A percentile compares a stretch with the other conserved stretches of the same genome.
phyloP scores from a whole-genome alignment of 192 early-diverging fungal species.

The Dispira parvispora region DNA sequence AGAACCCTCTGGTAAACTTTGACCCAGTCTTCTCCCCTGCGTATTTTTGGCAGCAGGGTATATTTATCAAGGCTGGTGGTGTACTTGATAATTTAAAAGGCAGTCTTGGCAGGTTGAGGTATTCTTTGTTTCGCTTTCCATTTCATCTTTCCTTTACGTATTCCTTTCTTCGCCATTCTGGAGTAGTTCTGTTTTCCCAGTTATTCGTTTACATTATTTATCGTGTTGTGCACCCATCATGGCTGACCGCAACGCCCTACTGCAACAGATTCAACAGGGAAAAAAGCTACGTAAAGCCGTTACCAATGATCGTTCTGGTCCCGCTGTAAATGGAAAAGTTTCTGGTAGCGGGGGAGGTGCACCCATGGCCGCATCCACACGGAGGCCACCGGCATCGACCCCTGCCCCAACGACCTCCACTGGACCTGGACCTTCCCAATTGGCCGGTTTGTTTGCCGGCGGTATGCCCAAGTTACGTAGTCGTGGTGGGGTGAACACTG shows the following conservation, averaged over 20 bases:
- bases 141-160: too few relatives aligned
- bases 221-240: slow-evolving; percentile 8
- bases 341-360: slow-evolving; percentile 27
- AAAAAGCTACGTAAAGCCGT: slow-evolving; percentile 42
- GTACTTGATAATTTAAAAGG: too few relatives aligned
- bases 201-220: too few relatives aligned
- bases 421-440: slow-evolving; percentile 6
- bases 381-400: slow-evolving; percentile 14
- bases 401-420: slow-evolving; percentile 12
- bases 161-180: too few relatives aligned
- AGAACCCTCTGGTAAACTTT: too few relatives aligned
- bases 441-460: slow-evolving; percentile 44
- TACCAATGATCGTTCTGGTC: slow-evolving; percentile 57
- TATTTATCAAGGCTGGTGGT: too few relatives aligned
- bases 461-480: slow-evolving; percentile 54
- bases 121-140: too few relatives aligned
- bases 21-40: too few relatives aligned
- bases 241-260: slow-evolving; percentile 34
- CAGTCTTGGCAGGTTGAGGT: too few relatives aligned
- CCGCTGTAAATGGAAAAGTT: slow-evolving; percentile 21
- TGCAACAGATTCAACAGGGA: slow-evolving; percentile 58
- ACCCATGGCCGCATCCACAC: slow-evolving; percentile 18
- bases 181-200: too few relatives aligned
- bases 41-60: too few relatives aligned
- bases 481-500: slow-evolving; percentile 32